A percentile compares a stretch with the other conserved stretches of the same genome.
phyloP scores from a whole-genome alignment of 2,329 filamentous ascomycete species.

The Metarhizium humberi region DNA sequence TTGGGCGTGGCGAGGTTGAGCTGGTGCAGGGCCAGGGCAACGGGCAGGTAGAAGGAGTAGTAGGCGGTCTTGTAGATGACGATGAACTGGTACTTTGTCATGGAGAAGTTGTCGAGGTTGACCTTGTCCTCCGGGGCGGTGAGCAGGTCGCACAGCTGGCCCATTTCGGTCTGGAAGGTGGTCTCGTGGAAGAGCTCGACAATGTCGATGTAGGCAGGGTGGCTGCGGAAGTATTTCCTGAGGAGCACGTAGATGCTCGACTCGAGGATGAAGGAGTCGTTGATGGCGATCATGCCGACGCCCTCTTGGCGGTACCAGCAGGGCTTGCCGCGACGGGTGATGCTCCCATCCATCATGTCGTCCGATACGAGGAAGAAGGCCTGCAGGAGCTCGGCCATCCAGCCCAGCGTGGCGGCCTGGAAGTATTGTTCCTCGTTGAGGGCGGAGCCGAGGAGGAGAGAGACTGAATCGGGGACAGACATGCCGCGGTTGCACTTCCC shows the following conservation, averaged over 20 bases:
- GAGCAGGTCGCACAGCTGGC: slow-evolving; percentile 88
- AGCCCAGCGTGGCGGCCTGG: slow-evolving; percentile 78
- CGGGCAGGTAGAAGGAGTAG: slow-evolving; percentile 98
- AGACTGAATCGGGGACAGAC: slow-evolving; percentile 87
- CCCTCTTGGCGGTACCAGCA: slow-evolving; percentile 92
- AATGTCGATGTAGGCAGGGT: slow-evolving; percentile 82
- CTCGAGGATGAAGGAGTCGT: slow-evolving; percentile 96
- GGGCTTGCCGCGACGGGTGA: slow-evolving; percentile 86
- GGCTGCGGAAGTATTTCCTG: slow-evolving; percentile 84
- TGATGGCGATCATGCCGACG: slow-evolving; percentile 95
- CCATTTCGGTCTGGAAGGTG: slow-evolving; percentile 88
- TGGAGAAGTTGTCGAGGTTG: slow-evolving; percentile 88
- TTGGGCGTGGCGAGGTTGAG: slow-evolving; percentile 74
- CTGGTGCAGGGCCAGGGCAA: slow-evolving; percentile 81
- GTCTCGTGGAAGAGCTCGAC: slow-evolving; percentile 95
- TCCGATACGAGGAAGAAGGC: slow-evolving; percentile 98
- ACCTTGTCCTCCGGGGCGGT: slow-evolving; percentile 92
- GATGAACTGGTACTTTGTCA: slow-evolving; percentile 95
- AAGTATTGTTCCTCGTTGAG: slow-evolving; percentile 81
- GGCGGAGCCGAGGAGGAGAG: slow-evolving; percentile 62
- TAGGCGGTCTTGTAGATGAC: slow-evolving; percentile 99
- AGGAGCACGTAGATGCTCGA: slow-evolving; percentile 81
- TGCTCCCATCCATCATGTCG: slow-evolving; percentile 96
- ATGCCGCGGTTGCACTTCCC: slow-evolving; percentile 99
- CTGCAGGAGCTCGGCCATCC: slow-evolving; percentile 97